These are phyloP conservation scores for Balamuthia mandrillaris DNA, from an alignment of 208 protist species.

Conservation along the genomic window DNA sequence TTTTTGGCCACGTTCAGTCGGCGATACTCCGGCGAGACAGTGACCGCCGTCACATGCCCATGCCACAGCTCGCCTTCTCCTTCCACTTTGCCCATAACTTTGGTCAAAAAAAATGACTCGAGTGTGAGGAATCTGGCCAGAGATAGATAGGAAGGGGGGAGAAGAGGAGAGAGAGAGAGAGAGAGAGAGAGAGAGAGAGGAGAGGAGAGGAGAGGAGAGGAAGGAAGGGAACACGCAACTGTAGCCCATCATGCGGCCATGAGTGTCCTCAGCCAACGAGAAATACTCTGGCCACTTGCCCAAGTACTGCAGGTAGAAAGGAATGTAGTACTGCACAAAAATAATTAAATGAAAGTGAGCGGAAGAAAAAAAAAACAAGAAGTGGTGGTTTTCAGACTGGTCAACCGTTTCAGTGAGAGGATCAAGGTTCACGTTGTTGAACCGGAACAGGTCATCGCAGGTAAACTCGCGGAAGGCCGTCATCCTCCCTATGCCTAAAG, in stretches of 20 bases:
- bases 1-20: slow-evolving; percentile 86
- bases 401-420: slow-evolving; percentile 88
- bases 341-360: not conserved
- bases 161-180: too few relatives aligned
- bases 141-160: too few relatives aligned
- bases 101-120: not conserved
- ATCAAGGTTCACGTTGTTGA: slow-evolving; percentile 96
- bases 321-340: slow-evolving; percentile 81
- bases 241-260: slow-evolving; percentile 89
- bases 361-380: not conserved
- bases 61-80: slow-evolving; percentile 89
- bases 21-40: slow-evolving; percentile 93
- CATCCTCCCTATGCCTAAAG: too few relatives aligned
- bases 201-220: not conserved
- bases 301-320: slow-evolving; percentile 96
- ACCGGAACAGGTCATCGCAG: slow-evolving; percentile 86
- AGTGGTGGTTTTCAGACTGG: not conserved
- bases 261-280: slow-evolving; percentile 82
- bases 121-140: too few relatives aligned
- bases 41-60: slow-evolving; percentile 98
- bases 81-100: slow-evolving; percentile 91
- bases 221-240: too few relatives aligned
- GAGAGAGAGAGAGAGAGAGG: not conserved
- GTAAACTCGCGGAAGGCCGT: slow-evolving; percentile 85
- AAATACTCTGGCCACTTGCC: slow-evolving; percentile 94